Evolutionary conservation across 2,329 filamentous ascomycete genomes (phyloP).

Genomic region (Xylariales sp.): DNA sequence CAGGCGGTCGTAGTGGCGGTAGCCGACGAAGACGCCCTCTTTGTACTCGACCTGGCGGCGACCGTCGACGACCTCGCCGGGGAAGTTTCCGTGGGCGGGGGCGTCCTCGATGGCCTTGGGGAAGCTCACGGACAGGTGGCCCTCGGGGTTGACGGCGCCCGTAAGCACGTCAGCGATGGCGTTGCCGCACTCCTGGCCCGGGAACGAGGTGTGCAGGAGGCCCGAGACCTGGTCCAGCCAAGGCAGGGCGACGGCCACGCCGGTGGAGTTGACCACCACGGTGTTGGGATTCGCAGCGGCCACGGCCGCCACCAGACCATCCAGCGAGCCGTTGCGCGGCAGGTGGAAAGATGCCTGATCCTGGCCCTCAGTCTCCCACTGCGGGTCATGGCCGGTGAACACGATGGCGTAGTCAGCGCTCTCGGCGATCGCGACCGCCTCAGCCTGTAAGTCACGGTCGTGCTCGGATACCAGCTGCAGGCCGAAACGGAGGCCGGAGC

Average conservation of each 20-base stretch:
- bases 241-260: constrained; percentile 58
- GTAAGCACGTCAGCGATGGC: constrained; percentile 64
- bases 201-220: constrained; percentile 64
- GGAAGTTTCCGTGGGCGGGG: constrained; percentile 60
- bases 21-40: constrained; percentile 68
- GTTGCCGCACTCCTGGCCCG: constrained; percentile 65
- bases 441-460: constrained; percentile 29
- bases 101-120: constrained; percentile 57
- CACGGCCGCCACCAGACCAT: constrained; percentile 53
- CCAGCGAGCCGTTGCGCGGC: constrained; percentile 57
- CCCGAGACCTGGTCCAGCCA: constrained; percentile 53
- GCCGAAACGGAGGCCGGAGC: constrained; percentile 25
- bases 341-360: constrained; percentile 71
- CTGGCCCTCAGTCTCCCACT: constrained; percentile 49
- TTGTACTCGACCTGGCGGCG: constrained; percentile 59
- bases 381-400: constrained; percentile 58
- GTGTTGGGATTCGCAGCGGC: constrained; percentile 54
- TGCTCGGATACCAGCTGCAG: constrained; percentile 25
- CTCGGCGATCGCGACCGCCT: constrained; percentile 56
- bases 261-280: constrained; percentile 60
- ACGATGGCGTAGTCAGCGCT: constrained; percentile 58
- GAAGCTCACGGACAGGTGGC: constrained; percentile 60
- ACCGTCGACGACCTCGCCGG: constrained; percentile 35
- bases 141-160: constrained; percentile 60
- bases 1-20: constrained; percentile 62